These are phyloP conservation scores for Pyrenophora teres DNA, from an alignment of 2,329 filamentous ascomycete species.

Conservation along the genomic window DNA sequence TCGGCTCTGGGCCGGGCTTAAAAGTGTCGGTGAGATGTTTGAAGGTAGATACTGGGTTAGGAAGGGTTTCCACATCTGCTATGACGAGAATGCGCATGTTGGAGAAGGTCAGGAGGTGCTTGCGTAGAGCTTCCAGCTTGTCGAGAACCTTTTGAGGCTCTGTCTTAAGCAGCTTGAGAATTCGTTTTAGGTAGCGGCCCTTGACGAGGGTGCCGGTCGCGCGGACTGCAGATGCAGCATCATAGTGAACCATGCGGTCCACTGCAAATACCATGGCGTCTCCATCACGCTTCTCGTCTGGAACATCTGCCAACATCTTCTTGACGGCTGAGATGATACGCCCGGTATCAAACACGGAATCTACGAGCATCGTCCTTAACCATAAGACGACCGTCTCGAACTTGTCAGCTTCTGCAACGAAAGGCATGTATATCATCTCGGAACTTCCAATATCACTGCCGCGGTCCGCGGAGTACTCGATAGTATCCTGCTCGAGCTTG, in stretches of 20 bases:
- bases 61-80: conserved; percentile 75
- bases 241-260: conserved; percentile 78
- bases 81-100: conserved; percentile 88
- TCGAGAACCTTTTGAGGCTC: conserved; percentile 75
- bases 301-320: conserved; percentile 88
- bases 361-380: conserved; percentile 84
- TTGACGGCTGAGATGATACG: conserved; percentile 67
- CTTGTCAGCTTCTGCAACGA: conserved; percentile 87
- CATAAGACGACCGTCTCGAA: conserved; percentile 82
- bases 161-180: conserved; percentile 78
- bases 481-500: conserved; percentile 87
- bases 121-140: conserved; percentile 77
- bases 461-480: conserved; percentile 76
- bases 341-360: conserved; percentile 81
- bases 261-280: conserved; percentile 66
- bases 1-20: conserved; percentile 55
- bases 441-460: conserved; percentile 73
- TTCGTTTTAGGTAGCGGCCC: conserved; percentile 81
- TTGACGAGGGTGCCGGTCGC: conserved; percentile 84
- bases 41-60: conserved; percentile 80
- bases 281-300: conserved; percentile 87
- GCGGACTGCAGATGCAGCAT: conserved; percentile 74
- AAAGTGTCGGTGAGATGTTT: conserved; percentile 60
- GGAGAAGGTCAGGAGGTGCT: conserved; percentile 76
- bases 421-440: conserved; percentile 79